Base-by-base conservation (phyloP, 73 alveolate species). In the Paramecium bursaria region DNA sequence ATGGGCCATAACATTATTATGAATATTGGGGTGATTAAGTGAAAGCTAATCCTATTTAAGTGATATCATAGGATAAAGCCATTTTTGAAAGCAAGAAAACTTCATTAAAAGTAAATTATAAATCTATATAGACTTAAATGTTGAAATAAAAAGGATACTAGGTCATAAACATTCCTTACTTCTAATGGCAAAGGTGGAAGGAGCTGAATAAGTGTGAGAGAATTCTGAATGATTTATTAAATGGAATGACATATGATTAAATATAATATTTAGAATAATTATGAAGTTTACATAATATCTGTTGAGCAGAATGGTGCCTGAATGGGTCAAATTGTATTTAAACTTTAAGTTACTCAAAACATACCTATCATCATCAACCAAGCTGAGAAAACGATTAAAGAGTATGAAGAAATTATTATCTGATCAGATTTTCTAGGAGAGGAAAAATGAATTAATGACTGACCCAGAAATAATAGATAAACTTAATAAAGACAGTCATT, bases 1-100 rank as follows among this genome's bases (percentile, higher is more conserved):
- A 67, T 67, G 82, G 82, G 0, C 82, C 82, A 35, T 15, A 39
- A 11, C 82, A 67, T 67, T 67, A 67, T 67, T 67, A 50, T 29
- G 27, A 14, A 9, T 30, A 30, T 6, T 14, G 27, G 5, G 49
- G 76, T 0, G 76, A 57, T 4, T n/a, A 3, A 13, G 27, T 57
- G 7, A 48, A 48, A n/a, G 19, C 26, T 27, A 26, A 30, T 57
- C 17, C 49, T 9, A 15, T 57, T 3, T 27, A 30, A 10, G 2
- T 17, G 7, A 1, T 57, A 13, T 23, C 26, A 7, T 30, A 30
- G 0, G 33, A 57, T 57, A 3, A 27, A 10, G 76, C 76, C 1
- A 57, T 57, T 15, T 57, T 30, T 57, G 76, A 57, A 30, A 57
- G 51, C 27, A 7, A 30, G 33, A 57, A 57, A 57, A 57, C 76